A percentile compares a stretch with the other conserved stretches of the same genome.
Conservation (phyloP, 495 filamentous ascomycete genomes). For the Penicillium soppii region DNA sequence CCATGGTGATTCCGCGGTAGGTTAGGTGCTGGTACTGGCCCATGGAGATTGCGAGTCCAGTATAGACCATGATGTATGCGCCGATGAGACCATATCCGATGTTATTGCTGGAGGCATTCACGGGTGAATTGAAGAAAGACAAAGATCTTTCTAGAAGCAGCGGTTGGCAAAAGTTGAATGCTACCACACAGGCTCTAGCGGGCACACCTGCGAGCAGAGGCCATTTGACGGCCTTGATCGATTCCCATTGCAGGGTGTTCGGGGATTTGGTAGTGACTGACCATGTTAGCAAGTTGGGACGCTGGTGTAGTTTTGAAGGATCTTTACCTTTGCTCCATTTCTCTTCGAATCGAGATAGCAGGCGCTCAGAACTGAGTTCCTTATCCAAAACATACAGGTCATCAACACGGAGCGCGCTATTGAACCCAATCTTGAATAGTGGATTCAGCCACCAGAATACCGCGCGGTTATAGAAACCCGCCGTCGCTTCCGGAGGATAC, state of each 20-base stretch:
- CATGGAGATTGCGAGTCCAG: constrained; percentile 54
- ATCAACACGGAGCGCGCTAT: constrained; percentile 37
- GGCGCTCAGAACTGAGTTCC: constrained; percentile 37
- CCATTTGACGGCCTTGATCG: constrained; percentile 46
- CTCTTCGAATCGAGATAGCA: constrained; percentile 36
- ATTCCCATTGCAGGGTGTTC: constrained; percentile 46
- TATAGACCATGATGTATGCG: constrained; percentile 61
- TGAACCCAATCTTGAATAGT: constrained; percentile 52
- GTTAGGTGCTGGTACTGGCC: constrained; percentile 56
- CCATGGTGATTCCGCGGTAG: constrained; percentile 59
- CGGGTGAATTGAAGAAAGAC: constrained; percentile 43
- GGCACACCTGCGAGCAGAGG: constrained; percentile 48
- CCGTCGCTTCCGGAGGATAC: constrained; percentile 60
- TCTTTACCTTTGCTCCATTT: constrained; percentile 31
- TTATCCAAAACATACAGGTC: constrained; percentile 50
- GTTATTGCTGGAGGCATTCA: constrained; percentile 40
- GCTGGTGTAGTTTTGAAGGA: no score
- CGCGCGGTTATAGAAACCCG: constrained; percentile 48
- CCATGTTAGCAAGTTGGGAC: constrained; percentile 23
- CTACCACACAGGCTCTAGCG: constrained; percentile 54
- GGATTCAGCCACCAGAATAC: constrained; percentile 62
- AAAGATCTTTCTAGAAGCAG: constrained; percentile 58
- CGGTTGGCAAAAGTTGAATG: constrained; percentile 63
- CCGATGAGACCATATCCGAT: constrained; percentile 64
- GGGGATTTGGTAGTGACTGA: constrained; percentile 29